Evolutionary conservation across 306 rosid genomes (phyloP).

Genomic region (Cicer yamashitae): DNA sequence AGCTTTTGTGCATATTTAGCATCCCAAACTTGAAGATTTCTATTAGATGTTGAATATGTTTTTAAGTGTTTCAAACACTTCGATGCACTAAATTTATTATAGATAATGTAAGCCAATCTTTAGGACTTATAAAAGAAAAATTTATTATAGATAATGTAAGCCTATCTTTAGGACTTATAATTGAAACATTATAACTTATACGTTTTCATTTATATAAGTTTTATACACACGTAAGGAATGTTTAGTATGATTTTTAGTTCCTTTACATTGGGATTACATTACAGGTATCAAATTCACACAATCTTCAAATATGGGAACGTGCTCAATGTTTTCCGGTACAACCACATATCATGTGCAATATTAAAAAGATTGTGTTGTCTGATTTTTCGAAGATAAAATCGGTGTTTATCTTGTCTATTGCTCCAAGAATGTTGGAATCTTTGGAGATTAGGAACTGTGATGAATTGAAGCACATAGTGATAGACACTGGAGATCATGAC

Average conservation of each 20-base stretch:
- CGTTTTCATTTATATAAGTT: background rate
- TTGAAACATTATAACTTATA: background rate
- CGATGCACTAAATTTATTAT: background rate
- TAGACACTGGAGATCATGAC: background rate
- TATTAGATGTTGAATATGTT: background rate
- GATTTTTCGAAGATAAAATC: background rate
- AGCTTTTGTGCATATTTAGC: background rate
- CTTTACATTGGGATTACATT: background rate
- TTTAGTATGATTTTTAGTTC: background rate
- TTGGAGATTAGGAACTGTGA: background rate
- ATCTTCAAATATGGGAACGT: background rate
- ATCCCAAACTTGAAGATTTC: background rate
- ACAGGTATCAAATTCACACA: background rate
- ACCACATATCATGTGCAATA: background rate
- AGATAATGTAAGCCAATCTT: background rate
- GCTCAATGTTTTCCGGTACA: background rate
- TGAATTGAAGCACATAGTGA: conserved; percentile 7
- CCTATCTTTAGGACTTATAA: background rate
- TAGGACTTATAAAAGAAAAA: background rate
- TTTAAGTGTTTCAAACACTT: background rate
- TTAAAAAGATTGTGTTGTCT: background rate
- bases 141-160: background rate
- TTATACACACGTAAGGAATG: background rate
- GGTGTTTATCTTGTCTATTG: background rate
- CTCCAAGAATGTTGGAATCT: conserved; percentile 10